phyloP scores from a whole-genome alignment of 257 asterid genomes.

The Coffea eugenioides region DNA sequence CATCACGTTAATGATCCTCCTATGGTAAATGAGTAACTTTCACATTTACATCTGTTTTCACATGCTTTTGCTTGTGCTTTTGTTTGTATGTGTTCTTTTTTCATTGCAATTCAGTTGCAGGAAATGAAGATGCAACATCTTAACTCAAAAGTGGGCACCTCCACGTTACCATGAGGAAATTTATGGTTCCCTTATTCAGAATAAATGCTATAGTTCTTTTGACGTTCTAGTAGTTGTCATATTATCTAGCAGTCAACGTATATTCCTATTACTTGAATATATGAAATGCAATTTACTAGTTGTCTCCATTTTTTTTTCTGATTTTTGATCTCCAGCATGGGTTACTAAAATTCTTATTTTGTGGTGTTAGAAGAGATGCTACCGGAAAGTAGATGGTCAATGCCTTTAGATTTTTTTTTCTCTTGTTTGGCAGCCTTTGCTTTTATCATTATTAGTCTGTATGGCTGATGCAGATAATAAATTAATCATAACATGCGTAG shows the following conservation, averaged over 20 bases:
- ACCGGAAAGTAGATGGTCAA: neutral
- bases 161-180: neutral
- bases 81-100: neutral
- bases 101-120: neutral
- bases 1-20: constrained; percentile 80
- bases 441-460: neutral
- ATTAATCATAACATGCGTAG: neutral
- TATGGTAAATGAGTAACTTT: constrained; percentile 49
- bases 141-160: neutral
- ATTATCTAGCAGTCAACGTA: neutral
- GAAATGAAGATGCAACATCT: neutral
- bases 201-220: neutral
- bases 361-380: no score
- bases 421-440: neutral
- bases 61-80: neutral
- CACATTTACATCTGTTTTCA: neutral
- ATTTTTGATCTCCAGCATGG: no score
- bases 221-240: neutral
- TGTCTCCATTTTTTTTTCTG: no score
- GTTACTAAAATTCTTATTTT: no score
- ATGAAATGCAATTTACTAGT: no score
- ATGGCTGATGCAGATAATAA: neutral
- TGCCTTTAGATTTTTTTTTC: neutral
- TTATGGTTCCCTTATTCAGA: neutral
- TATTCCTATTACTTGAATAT: neutral